Evolutionary conservation across 1,284 basidiomycete genomes (phyloP).

Genomic region (Schizophyllum amplum): DNA sequence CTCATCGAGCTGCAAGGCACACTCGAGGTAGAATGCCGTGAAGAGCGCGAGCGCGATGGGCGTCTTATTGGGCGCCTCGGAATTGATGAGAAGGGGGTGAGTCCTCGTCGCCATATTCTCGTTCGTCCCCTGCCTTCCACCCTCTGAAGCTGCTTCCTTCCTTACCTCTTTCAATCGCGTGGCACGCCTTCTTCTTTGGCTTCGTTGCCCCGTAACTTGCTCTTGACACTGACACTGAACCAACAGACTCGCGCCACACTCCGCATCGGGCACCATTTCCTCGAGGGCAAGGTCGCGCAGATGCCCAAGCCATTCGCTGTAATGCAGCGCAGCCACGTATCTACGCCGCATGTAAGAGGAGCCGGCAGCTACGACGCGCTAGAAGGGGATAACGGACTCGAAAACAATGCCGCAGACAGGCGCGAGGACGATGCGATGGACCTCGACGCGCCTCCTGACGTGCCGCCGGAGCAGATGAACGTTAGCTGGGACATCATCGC

Average conservation of each 20-base stretch:
- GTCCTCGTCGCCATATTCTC: slow-evolving; percentile 12
- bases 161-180: background rate
- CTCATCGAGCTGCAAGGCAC: slow-evolving; percentile 72
- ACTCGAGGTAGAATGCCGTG: slow-evolving; percentile 52
- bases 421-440: slow-evolving; percentile 10
- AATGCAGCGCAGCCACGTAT: slow-evolving; percentile 30
- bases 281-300: slow-evolving; percentile 79
- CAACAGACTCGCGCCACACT: slow-evolving; percentile 70
- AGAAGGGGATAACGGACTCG: slow-evolving; percentile 13
- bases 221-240: background rate
- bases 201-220: slow-evolving; percentile 1
- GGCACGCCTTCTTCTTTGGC: background rate
- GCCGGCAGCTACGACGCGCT: slow-evolving; percentile 10
- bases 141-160: background rate
- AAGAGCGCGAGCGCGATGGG: slow-evolving; percentile 39
- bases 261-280: slow-evolving; percentile 78
- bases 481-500: slow-evolving; percentile 32
- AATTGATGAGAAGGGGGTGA: slow-evolving; percentile 41
- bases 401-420: slow-evolving; percentile 5
- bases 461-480: background rate
- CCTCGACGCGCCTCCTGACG: slow-evolving; percentile 1
- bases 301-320: slow-evolving; percentile 76
- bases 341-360: slow-evolving; percentile 1
- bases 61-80: slow-evolving; percentile 56
- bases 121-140: background rate